A percentile compares a stretch with the other conserved stretches of the same genome.
Evolutionary conservation across 306 rosid genomes (phyloP).

Genomic region (Lagenaria siceraria): DNA sequence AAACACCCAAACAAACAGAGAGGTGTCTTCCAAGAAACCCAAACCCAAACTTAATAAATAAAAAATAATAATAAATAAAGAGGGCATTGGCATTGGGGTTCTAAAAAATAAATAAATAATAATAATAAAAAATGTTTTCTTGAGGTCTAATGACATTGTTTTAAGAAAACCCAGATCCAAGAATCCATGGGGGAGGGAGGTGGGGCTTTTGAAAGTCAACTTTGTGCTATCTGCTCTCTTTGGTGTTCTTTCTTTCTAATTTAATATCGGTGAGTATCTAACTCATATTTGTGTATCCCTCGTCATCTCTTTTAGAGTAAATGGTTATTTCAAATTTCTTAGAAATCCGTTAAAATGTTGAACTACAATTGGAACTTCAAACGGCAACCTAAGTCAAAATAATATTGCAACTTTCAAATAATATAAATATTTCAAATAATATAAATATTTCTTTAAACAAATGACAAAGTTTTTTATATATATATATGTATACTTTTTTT

Average conservation of each 20-base stretch:
- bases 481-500: no score
- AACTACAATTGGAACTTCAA: no score
- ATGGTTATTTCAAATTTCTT: no score
- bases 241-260: background rate
- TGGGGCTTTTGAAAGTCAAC: background rate
- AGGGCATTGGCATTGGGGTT: background rate
- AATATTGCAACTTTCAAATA: no score
- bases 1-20: background rate
- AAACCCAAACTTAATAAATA: background rate
- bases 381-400: no score
- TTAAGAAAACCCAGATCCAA: slow-evolving; percentile 9
- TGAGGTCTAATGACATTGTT: background rate
- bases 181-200: background rate
- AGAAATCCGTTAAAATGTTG: background rate
- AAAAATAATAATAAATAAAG: no score
- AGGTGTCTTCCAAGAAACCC: background rate
- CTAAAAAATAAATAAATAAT: background rate
- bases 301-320: no score
- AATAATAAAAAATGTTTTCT: background rate
- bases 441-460: no score
- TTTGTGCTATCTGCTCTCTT: background rate
- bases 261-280: no score
- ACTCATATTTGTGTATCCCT: background rate
- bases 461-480: no score
- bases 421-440: no score